A percentile compares a stretch with the other conserved stretches of the same genome.
These are phyloP conservation scores for Boechera retrofracta DNA, from an alignment of 345 rosid genomes.

Conservation along the genomic window DNA sequence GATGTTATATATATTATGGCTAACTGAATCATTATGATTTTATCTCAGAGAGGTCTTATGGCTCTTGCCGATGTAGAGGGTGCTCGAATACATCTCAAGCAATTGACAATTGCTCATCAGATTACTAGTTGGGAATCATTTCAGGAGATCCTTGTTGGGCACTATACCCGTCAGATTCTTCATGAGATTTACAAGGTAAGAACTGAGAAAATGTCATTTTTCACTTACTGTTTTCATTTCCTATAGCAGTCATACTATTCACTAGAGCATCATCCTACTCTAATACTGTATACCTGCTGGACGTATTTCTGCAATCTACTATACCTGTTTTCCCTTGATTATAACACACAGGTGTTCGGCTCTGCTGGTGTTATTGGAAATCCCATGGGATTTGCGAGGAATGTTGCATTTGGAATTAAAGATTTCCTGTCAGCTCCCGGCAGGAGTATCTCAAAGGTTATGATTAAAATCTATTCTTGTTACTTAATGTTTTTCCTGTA, in stretches of 20 bases:
- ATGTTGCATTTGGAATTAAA: constrained; percentile 81
- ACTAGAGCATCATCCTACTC: constrained; percentile 17
- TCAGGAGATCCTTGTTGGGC: constrained; percentile 83
- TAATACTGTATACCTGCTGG: constrained; percentile 2
- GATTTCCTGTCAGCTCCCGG: constrained; percentile 94
- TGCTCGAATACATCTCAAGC: constrained; percentile 84
- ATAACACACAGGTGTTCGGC: constrained; percentile 74
- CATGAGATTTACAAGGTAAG: constrained; percentile 97
- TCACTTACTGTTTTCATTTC: constrained; percentile 14
- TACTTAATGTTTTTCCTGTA: not conserved
- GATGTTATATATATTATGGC: not conserved
- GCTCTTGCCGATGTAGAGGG: constrained; percentile 98
- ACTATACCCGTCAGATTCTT: constrained; percentile 82
- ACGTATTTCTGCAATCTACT: constrained; percentile 6
- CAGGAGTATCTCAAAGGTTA: constrained; percentile 74
- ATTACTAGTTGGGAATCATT: constrained; percentile 95
- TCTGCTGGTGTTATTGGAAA: constrained; percentile 99
- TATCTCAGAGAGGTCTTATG: constrained; percentile 85
- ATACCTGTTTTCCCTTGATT: constrained; percentile 30
- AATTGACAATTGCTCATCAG: constrained; percentile 77
- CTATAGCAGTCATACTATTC: constrained; percentile 14
- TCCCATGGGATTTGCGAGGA: constrained; percentile 96
- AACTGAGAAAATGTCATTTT: constrained; percentile 11
- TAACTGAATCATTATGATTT: constrained; percentile 31
- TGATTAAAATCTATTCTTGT: constrained; percentile 18